A percentile compares a stretch with the other conserved stretches of the same genome.
Evolutionary conservation across 306 rosid species (phyloP).

Genomic region (Gleditsia sinensis): DNA sequence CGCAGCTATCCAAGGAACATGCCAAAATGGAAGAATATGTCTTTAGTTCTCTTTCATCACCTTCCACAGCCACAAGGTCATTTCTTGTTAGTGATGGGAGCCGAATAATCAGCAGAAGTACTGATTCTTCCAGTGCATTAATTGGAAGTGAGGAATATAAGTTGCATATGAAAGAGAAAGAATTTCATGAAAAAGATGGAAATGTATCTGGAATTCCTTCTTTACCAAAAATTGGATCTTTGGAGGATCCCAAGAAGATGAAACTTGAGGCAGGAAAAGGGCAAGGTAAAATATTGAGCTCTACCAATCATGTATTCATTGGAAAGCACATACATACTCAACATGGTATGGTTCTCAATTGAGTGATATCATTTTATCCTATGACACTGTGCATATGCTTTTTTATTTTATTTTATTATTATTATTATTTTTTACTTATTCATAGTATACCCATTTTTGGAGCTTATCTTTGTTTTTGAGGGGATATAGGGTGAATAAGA

Average conservation of each 20-base stretch:
- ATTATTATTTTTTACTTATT: too few relatives aligned
- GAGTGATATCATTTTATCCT: conserved; percentile 2
- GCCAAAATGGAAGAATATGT: conserved; percentile 57
- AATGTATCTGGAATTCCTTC: conserved; percentile 50
- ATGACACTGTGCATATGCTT: conserved; percentile 3
- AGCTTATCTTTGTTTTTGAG: neutral
- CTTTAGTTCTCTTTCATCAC: conserved; percentile 50
- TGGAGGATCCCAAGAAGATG: conserved; percentile 41
- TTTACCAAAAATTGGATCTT: conserved; percentile 40
- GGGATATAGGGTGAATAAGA: too few relatives aligned
- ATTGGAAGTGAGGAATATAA: conserved; percentile 42
- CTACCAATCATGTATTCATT: conserved; percentile 27
- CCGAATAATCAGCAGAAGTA: conserved; percentile 53
- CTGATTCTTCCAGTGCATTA: conserved; percentile 30
- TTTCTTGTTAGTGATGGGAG: conserved; percentile 68
- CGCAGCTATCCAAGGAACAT: conserved; percentile 67
- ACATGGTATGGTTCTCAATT: conserved; percentile 39
- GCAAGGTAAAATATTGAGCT: conserved; percentile 41
- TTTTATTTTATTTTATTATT: neutral
- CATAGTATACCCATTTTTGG: conserved; percentile 1
- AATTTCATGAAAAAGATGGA: conserved; percentile 37
- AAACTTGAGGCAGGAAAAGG: conserved; percentile 42
- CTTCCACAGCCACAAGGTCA: conserved; percentile 46
- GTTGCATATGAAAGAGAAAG: conserved; percentile 43
- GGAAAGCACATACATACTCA: conserved; percentile 43